Base-by-base conservation (phyloP, 306 rosid genomes). In the Medicago ruthenica region DNA sequence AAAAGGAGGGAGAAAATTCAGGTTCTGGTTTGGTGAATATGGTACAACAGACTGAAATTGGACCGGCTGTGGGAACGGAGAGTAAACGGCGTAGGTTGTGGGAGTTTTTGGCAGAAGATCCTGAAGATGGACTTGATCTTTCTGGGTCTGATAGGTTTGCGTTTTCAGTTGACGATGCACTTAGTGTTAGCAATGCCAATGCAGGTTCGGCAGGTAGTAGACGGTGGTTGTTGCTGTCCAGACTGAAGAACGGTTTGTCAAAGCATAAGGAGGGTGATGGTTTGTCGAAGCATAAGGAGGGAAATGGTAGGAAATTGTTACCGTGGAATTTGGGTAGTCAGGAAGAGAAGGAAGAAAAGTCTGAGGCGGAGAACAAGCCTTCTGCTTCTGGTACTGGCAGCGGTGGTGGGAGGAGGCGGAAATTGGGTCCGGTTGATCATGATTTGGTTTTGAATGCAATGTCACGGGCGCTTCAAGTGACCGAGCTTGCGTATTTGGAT, bases 101-200 rank as follows among this genome's bases (percentile, higher is more conserved):
- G 89, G 97, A 95, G 27, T 88, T 88, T 71, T 89, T 95, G 0
- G 91, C 91, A 0, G 98, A 95, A 75, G 98, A 89, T 47, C 83
- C 88, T 0, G 91, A 91, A 81, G 90, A 87, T 0, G 96, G 98
- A 55, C 92, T 95, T 37, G 97, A 95, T 75, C 96, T 95, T 81
- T 95, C 98, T 0, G 97, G 98, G 34, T 95, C 97, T 0, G 97
- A 90, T 78, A 87, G 98, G 78, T 95, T 95, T 20, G 96, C 93
- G n/a, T 92, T 95, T 82, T 95, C 96, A 0, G 98, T 94, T 3
- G 96, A 92, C 64, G 96, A 94, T 14, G 97, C 96, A 3, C 85
- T 91, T 13, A 88, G 94, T 45, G 90, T 91, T 66, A 88, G 86
- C 83, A 93, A 89, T 71, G 93, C 85, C n/a, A 88, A 89, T 66